phyloP scores from a whole-genome alignment of 305 asterid species.

The Caryopteris hybrid region DNA sequence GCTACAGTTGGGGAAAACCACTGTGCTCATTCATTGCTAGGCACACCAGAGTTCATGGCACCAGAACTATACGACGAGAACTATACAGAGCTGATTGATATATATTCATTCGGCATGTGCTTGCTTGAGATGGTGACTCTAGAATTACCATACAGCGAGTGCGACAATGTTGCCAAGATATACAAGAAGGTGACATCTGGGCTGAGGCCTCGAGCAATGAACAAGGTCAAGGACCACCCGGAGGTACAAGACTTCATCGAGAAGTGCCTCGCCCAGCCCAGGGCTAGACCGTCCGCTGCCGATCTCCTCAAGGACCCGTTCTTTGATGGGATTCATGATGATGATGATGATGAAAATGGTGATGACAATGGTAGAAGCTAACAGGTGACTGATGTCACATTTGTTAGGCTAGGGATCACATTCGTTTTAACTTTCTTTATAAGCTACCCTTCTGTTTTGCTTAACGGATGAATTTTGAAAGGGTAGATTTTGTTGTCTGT shows the following conservation, averaged over 20 bases:
- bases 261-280: conserved; percentile 68
- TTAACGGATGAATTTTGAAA: neutral
- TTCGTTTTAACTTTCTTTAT: neutral
- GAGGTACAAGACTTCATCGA: conserved; percentile 63
- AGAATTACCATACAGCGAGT: conserved; percentile 63
- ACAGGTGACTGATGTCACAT: conserved; percentile 1
- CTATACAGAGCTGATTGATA: conserved; percentile 62
- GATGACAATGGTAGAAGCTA: neutral
- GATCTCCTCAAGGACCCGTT: conserved; percentile 69
- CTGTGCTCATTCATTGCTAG: conserved; percentile 64
- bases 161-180: conserved; percentile 55
- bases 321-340: conserved; percentile 49
- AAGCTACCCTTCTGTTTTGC: neutral
- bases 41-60: conserved; percentile 92
- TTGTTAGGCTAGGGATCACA: neutral
- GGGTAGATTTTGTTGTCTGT: neutral
- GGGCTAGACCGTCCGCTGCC: conserved; percentile 70
- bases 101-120: conserved; percentile 84
- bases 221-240: conserved; percentile 63
- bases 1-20: conserved; percentile 60
- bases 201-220: conserved; percentile 66
- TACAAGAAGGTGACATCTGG: conserved; percentile 70
- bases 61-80: conserved; percentile 70
- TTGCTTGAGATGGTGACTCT: conserved; percentile 72
- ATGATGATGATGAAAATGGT: conserved; percentile 37